Evolutionary conservation across 2,329 filamentous ascomycete species (phyloP), one percentile per base, ranked within the genome.

Genomic region (Phialophora chinensis): DNA sequence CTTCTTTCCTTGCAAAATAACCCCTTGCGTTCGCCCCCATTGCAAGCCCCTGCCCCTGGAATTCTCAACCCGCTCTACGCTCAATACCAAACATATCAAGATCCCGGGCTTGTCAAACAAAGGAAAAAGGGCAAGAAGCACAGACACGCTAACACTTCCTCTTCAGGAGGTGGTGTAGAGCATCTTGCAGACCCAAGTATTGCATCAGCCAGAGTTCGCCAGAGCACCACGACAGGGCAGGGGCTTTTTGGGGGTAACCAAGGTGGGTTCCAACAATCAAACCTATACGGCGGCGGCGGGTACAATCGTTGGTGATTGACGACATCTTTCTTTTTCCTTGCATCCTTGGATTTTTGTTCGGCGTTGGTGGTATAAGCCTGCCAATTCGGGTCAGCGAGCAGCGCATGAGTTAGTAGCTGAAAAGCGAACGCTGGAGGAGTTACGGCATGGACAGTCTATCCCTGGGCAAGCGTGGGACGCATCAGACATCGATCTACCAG

Each of bases 71-170:
- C 91, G 87, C 91, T 95, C 86, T 96, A 96, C 85, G 91, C 91
- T 83, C 71, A 73, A 63, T 86, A 88, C 79, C 84, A 90, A 85
- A 87, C 88, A 83, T 92, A 92, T 84, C 91, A 93, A 89, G 93
- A 96, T 80, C 89, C 90, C 84, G 91, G 91, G 84, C 81, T 83
- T 79, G 90, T 91, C 84, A 96, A 97, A 90, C 93, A 96, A 88
- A 97, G 96, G 90, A 97, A 97, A 89, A 97, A 97, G 92, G 93
- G 93, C 86, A 97, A 97, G 89, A 97, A 97, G 92, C 94, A 97
- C 87, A 96, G 93, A 90, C 93, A 97, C 90, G 94, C 93, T 95
- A 97, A 97, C 92, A 97, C 94, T 94, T 97, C 93, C 91, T 98
- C 94, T 89, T 96, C 93, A 89, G 93, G 93, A 88, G 92, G 92